Conservation (phyloP, 345 rosid species). For the Gossypium sturtianum region DNA sequence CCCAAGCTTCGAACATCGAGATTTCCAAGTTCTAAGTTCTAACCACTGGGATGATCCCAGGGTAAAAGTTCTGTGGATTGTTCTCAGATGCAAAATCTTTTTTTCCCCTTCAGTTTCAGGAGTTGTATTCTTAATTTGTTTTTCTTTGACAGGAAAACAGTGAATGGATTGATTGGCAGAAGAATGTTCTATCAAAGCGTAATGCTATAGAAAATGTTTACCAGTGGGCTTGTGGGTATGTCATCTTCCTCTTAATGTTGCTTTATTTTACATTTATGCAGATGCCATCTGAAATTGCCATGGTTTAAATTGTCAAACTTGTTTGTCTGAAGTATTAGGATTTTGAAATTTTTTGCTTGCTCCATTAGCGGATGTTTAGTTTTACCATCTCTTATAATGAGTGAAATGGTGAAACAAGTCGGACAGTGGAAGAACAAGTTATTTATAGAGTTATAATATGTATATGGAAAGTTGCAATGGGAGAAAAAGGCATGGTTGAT, state of each 20-base stretch:
- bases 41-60: background rate
- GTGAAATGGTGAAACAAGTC: background rate
- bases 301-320: background rate
- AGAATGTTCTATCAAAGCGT: constrained; percentile 62
- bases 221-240: constrained; percentile 93
- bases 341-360: background rate
- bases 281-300: background rate
- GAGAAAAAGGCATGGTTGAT: background rate
- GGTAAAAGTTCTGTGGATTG: background rate
- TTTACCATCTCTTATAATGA: background rate
- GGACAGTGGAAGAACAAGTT: background rate
- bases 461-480: background rate
- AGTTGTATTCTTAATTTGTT: constrained; percentile 10
- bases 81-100: background rate
- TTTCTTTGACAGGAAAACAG: constrained; percentile 46
- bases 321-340: background rate
- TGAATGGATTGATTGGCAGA: constrained; percentile 74
- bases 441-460: background rate
- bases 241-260: constrained; percentile 8
- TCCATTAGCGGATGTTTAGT: background rate
- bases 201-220: constrained; percentile 77
- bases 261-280: constrained; percentile 1
- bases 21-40: background rate
- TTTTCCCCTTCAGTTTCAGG: background rate
- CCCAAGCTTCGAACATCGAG: background rate